Evolutionary conservation across 768 basidiomycete species (phyloP), one percentile per base, ranked within the genome.

Genomic region (Boletellus emodensis): DNA sequence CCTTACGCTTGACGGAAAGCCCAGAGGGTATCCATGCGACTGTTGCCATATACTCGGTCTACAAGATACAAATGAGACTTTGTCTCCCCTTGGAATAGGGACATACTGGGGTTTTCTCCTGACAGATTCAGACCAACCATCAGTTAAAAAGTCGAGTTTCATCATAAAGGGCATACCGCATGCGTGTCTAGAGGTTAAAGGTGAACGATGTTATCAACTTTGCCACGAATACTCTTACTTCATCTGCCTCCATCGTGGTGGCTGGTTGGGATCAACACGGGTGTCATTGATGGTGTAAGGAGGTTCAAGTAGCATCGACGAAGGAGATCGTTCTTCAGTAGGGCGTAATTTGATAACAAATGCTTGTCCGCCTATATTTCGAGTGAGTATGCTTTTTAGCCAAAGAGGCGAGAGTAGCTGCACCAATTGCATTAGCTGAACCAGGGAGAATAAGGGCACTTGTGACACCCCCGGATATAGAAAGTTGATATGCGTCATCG

Each of bases 391-490:
- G 20, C 9, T 44, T 32, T 13, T 12, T 64, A 54, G 20, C 28
- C n/a, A n/a, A 33, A 35, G 28, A 35, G 10, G 61, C 20, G 66
- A 67, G 52, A 62, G 63, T 4, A 15, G 9, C 18, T 44, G 22
- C 57, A 87, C 89, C 89, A 43, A 91, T 87, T 36, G 80, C 82
- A 68, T 90, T 87, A 24, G 66, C 78, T 47, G 79, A 83, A 7
- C 91, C 93, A 9, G 93, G 89, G 4, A 94, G 71, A 36, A 94
- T 74, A 58, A 90, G 86, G 14, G 80, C 83, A 3, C 91, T 86
- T 0, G 94, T 95, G 32, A 95, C 85, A 13, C 94, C 94, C 11
- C 93, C 93, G 3, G 94, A 79, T 47, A 93, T 84, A 3, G 88
- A 80, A 14, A 90, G 74, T 49, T 74, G 73, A 64, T 84, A 85